These are phyloP conservation scores for Circinella umbellata DNA, from an alignment of 371 early-diverging fungal species.

Conservation along the genomic window DNA sequence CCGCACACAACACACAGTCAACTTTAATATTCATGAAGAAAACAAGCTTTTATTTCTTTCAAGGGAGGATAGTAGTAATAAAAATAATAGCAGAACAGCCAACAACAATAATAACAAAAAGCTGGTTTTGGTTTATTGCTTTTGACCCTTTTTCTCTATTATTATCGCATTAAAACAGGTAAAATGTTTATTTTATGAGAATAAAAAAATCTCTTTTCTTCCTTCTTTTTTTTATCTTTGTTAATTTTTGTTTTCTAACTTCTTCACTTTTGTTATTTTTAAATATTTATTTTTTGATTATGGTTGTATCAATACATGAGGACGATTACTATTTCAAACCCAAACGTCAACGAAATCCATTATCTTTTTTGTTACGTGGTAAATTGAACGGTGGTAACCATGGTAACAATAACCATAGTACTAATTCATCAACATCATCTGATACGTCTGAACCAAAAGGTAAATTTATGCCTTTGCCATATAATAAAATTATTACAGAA, in stretches of 20 bases:
- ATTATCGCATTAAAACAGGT: neutral
- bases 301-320: neutral
- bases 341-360: constrained; percentile 3
- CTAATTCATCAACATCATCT: neutral
- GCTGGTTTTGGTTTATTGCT: no score
- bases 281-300: neutral
- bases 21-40: no score
- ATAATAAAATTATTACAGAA: no score
- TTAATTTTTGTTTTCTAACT: neutral
- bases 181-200: no score
- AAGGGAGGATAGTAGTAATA: no score
- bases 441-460: constrained; percentile 3
- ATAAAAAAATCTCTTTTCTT: neutral
- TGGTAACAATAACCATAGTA: neutral
- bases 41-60: no score
- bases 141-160: neutral
- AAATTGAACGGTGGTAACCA: neutral
- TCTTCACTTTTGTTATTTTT: neutral
- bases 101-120: neutral
- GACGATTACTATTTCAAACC: constrained; percentile 7
- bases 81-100: neutral
- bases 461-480: neutral
- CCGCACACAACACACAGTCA: no score
- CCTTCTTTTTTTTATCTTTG: neutral
- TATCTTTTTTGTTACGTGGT: constrained; percentile 1